Conservation (phyloP, 2,329 filamentous ascomycete species). For the Aspergillus sp. region DNA sequence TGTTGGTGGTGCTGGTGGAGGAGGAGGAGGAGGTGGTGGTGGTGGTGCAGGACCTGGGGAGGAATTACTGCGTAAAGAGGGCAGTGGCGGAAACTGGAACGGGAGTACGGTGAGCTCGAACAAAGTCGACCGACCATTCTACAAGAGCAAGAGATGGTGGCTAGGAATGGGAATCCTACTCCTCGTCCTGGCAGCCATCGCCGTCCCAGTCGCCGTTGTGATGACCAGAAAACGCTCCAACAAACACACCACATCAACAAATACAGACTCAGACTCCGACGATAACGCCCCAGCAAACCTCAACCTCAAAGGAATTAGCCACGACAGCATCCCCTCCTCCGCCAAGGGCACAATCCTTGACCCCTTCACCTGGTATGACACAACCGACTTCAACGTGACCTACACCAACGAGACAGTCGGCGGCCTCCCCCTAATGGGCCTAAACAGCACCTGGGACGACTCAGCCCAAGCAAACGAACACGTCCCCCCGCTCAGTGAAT, state of each 20-base stretch:
- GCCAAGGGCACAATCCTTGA: constrained; percentile 74
- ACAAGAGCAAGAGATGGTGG: constrained; percentile 39
- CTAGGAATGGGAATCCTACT: constrained; percentile 51
- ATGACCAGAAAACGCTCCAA: constrained; percentile 55
- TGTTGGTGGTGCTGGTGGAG: constrained; percentile 16
- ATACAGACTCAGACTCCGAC: constrained; percentile 20
- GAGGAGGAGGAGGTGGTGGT: background rate
- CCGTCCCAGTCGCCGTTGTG: constrained; percentile 61
- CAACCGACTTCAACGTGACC: constrained; percentile 84
- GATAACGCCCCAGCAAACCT: constrained; percentile 31
- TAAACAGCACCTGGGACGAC: constrained; percentile 82
- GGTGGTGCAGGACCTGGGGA: constrained; percentile 11
- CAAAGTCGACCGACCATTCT: constrained; percentile 24
- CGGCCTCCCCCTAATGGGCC: constrained; percentile 81
- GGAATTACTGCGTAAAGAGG: constrained; percentile 46
- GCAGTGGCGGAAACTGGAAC: constrained; percentile 14
- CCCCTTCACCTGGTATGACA: constrained; percentile 87
- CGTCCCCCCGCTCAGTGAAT: constrained; percentile 67
- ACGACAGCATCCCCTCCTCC: constrained; percentile 53
- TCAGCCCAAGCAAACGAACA: constrained; percentile 68
- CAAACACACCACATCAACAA: constrained; percentile 4
- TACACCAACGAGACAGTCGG: constrained; percentile 83
- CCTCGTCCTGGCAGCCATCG: constrained; percentile 53
- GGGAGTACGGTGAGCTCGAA: constrained; percentile 19
- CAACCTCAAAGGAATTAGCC: constrained; percentile 48